phyloP scores from a whole-genome alignment of 2,329 filamentous ascomycete genomes.

The Fusarium stilboides region DNA sequence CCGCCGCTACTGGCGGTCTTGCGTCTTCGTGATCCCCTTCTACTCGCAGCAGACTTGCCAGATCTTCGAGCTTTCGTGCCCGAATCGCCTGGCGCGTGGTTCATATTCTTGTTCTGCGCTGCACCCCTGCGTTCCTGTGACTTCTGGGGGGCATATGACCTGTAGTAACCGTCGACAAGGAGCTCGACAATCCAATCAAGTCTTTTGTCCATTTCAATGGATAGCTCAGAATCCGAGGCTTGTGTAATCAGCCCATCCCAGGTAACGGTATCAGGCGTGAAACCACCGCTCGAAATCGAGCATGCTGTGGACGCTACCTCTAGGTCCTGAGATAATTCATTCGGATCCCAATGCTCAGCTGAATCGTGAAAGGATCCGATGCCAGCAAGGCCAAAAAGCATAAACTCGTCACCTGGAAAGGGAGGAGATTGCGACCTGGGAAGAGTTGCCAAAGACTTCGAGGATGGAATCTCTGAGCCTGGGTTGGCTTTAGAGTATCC shows the following conservation, averaged over 20 bases:
- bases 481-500: neutral
- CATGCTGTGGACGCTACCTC: neutral
- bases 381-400: accelerated
- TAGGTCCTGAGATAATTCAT: accelerated
- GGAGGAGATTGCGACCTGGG: neutral
- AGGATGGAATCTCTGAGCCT: neutral
- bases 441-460: accelerated
- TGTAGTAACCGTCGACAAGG: constrained; percentile 7
- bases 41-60: neutral
- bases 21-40: accelerated
- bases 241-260: neutral
- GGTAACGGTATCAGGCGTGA: too few relatives aligned
- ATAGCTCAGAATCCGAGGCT: accelerated
- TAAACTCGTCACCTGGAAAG: accelerated
- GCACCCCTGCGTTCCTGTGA: neutral
- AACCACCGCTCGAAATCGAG: neutral
- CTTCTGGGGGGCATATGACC: constrained; percentile 1
- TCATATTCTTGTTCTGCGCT: neutral
- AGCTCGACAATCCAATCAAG: neutral
- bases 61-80: neutral
- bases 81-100: neutral
- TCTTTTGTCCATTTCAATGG: neutral
- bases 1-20: neutral
- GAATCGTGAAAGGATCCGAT: neutral
- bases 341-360: neutral